These are phyloP conservation scores for Pyrenula massariospora DNA, from an alignment of 495 filamentous ascomycete species.

Conservation along the genomic window DNA sequence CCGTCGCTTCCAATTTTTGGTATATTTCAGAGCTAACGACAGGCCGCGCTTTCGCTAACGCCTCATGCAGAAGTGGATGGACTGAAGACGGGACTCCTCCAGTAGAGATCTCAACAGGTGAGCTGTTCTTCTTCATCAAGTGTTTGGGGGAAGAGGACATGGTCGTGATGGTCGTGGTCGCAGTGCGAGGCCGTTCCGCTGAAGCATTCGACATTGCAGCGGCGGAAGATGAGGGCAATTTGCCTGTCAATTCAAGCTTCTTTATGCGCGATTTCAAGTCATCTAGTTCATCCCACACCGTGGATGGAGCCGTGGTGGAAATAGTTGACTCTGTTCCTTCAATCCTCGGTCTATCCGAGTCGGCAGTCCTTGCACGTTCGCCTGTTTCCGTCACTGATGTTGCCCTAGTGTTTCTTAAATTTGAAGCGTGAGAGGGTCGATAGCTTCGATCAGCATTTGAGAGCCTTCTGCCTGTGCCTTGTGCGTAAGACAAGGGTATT, in stretches of 20 bases:
- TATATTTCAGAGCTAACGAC: slow-evolving; percentile 62
- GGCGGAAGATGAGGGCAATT: slow-evolving; percentile 66
- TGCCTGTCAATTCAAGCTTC: slow-evolving; percentile 83
- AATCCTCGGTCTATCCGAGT: slow-evolving; percentile 37
- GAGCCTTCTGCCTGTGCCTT: slow-evolving; percentile 12
- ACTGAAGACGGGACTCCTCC: slow-evolving; percentile 23
- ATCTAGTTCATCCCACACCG: slow-evolving; percentile 95
- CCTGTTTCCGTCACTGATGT: slow-evolving; percentile 34
- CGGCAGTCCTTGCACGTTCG: slow-evolving; percentile 19
- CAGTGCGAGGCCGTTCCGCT: slow-evolving; percentile 76
- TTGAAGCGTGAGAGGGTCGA: slow-evolving; percentile 44
- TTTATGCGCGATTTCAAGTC: slow-evolving; percentile 90
- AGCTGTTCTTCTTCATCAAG: slow-evolving; percentile 37
- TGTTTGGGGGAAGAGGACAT: slow-evolving; percentile 78
- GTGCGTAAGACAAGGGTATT: slow-evolving; percentile 31
- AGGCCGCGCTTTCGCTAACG: slow-evolving; percentile 62
- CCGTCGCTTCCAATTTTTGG: slow-evolving; percentile 68
- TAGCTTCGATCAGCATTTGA: slow-evolving; percentile 16
- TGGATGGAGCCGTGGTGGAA: slow-evolving; percentile 80
- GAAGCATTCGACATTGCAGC: slow-evolving; percentile 64
- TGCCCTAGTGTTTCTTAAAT: slow-evolving; percentile 33
- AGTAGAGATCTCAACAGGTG: slow-evolving; percentile 31
- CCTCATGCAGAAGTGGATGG: slow-evolving; percentile 71
- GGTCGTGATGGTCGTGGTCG: slow-evolving; percentile 87
- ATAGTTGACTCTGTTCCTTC: slow-evolving; percentile 70